Evolutionary conservation across 331 rosid species (phyloP).

Genomic region (Rhamnella rubrinervis): DNA sequence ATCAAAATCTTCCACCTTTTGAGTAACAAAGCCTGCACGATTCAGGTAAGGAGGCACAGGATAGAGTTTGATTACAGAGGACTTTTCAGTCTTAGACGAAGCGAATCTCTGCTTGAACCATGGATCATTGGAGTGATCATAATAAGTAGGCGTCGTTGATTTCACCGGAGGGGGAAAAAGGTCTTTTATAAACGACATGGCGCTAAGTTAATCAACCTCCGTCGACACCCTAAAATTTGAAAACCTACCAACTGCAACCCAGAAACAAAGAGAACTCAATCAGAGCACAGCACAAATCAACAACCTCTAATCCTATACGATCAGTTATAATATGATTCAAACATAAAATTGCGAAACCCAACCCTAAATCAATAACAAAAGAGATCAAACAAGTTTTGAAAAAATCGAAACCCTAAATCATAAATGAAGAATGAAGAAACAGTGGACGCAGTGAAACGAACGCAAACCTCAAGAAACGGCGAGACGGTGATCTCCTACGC

Average conservation of each 20-base stretch:
- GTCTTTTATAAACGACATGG: constrained; percentile 68
- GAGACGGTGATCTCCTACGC: not conserved
- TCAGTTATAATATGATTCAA: too few relatives aligned
- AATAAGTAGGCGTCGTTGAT: constrained; percentile 54
- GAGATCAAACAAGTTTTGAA: too few relatives aligned
- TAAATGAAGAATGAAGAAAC: too few relatives aligned
- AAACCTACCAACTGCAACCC: too few relatives aligned
- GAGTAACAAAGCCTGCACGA: constrained; percentile 74
- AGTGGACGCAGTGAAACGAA: too few relatives aligned
- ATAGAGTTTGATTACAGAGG: constrained; percentile 43
- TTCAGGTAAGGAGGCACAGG: constrained; percentile 68
- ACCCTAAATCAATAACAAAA: too few relatives aligned
- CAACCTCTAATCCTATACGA: too few relatives aligned
- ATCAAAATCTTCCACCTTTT: constrained; percentile 67
- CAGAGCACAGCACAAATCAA: too few relatives aligned
- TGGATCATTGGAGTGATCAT: constrained; percentile 77
- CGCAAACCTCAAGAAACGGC: not conserved
- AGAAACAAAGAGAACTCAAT: too few relatives aligned
- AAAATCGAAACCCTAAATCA: too few relatives aligned
- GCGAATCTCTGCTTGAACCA: constrained; percentile 86
- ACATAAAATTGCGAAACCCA: too few relatives aligned
- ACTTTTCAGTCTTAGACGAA: constrained; percentile 52
- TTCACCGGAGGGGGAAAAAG: constrained; percentile 57
- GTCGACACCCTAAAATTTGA: too few relatives aligned
- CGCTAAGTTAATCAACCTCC: constrained; percentile 6